phyloP scores from a whole-genome alignment of 2,329 filamentous ascomycete species.

The Beauveria sp. region DNA sequence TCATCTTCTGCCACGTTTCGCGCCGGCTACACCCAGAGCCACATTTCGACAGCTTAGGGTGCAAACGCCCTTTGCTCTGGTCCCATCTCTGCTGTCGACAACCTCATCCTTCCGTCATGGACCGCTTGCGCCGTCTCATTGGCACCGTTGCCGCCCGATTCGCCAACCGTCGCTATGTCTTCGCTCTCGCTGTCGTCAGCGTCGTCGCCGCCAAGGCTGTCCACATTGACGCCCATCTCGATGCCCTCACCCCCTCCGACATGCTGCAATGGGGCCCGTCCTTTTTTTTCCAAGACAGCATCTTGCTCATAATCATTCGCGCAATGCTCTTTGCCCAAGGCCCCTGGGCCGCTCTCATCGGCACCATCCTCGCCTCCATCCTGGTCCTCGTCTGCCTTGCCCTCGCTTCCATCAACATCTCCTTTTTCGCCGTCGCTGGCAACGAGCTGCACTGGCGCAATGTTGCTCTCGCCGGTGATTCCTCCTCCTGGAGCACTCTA shows the following conservation, averaged over 20 bases:
- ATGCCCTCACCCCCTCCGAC: constrained; percentile 9
- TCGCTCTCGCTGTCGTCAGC: constrained; percentile 11
- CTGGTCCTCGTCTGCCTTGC: constrained; percentile 8
- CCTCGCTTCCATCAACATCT: constrained; percentile 19
- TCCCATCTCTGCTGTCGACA: background rate
- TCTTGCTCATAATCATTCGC: constrained; percentile 8
- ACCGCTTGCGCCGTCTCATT: constrained; percentile 1
- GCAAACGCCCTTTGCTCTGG: background rate
- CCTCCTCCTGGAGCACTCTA: constrained; percentile 23
- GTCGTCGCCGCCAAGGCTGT: constrained; percentile 12
- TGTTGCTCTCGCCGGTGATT: constrained; percentile 23
- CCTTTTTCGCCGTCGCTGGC: constrained; percentile 22
- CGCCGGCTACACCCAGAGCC: background rate
- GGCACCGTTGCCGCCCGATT: constrained; percentile 7
- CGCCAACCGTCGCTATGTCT: constrained; percentile 11
- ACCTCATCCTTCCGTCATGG: background rate
- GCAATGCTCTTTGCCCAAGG: constrained; percentile 7
- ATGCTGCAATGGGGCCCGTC: constrained; percentile 11
- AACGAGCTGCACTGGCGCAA: constrained; percentile 30
- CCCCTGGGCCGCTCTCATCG: background rate
- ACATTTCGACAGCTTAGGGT: background rate
- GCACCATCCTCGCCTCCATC: background rate
- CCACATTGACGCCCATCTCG: constrained; percentile 12
- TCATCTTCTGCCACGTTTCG: too few species aligned
- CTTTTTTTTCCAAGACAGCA: constrained; percentile 12